These are phyloP conservation scores for Pyrrhoderma lamaoense DNA, from an alignment of 1,284 basidiomycete species.

Conservation along the genomic window DNA sequence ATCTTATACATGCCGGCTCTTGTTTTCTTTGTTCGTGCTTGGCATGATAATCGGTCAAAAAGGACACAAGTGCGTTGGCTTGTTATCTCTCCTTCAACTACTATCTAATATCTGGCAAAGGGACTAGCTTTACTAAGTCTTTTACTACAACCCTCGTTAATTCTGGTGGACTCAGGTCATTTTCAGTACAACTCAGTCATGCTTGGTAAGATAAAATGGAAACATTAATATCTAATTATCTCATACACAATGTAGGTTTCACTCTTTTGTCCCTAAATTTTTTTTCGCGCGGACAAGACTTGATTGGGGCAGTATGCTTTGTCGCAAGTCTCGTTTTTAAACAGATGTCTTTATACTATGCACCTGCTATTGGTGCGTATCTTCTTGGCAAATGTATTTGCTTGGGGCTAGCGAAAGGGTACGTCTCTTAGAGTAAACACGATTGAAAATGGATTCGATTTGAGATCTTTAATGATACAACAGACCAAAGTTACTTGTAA, in stretches of 20 bases:
- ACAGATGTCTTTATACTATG: slow-evolving; percentile 94
- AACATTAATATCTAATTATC: not conserved
- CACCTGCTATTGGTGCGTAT: slow-evolving; percentile 82
- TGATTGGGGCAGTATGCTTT: slow-evolving; percentile 75
- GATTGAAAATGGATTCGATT: slow-evolving; percentile 18
- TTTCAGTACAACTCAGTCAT: slow-evolving; percentile 92
- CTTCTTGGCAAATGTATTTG: slow-evolving; percentile 76
- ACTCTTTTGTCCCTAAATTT: slow-evolving; percentile 64
- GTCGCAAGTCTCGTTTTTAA: slow-evolving; percentile 85
- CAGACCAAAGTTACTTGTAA: slow-evolving; percentile 60
- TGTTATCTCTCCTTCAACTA: not conserved
- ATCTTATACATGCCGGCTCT: slow-evolving; percentile 74
- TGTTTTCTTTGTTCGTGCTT: slow-evolving; percentile 51
- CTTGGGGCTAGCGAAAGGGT: slow-evolving; percentile 64
- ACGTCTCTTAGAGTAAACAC: slow-evolving; percentile 23
- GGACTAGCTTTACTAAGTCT: slow-evolving; percentile 66
- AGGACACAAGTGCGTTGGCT: slow-evolving; percentile 54
- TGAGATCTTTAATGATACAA: slow-evolving; percentile 6
- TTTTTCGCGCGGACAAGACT: slow-evolving; percentile 62
- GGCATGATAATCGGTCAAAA: slow-evolving; percentile 58
- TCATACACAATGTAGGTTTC: slow-evolving; percentile 40
- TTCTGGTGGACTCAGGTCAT: slow-evolving; percentile 87
- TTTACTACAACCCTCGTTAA: slow-evolving; percentile 75
- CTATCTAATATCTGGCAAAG: slow-evolving; percentile 32
- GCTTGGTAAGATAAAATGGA: slow-evolving; percentile 51